Conservation (phyloP, 1,139 yeast genomes). For the Taphrina sp. region DNA sequence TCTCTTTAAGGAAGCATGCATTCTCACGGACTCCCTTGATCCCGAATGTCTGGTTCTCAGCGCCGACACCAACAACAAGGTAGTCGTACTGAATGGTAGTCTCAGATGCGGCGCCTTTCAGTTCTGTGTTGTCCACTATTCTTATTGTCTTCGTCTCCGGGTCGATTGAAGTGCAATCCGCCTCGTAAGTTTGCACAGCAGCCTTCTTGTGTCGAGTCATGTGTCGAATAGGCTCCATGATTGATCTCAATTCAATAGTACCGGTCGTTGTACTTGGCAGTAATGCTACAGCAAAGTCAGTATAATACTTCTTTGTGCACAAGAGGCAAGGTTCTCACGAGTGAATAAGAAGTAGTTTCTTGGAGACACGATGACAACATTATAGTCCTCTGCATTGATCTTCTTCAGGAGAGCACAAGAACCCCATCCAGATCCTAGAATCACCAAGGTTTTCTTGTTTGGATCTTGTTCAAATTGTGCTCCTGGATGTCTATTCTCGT, state of each 20-base stretch:
- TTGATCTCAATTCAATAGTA: constrained; percentile 84
- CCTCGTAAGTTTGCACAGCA: constrained; percentile 83
- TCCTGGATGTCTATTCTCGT: constrained; percentile 46
- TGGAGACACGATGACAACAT: constrained; percentile 87
- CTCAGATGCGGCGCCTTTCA: constrained; percentile 57
- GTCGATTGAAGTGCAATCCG: constrained; percentile 83
- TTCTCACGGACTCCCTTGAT: constrained; percentile 59
- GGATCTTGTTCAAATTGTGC: constrained; percentile 48
- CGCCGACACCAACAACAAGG: constrained; percentile 63
- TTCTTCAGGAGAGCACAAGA: constrained; percentile 67
- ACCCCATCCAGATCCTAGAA: constrained; percentile 96
- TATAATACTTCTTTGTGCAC: constrained; percentile 84
- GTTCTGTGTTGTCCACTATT: constrained; percentile 58
- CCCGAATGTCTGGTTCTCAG: constrained; percentile 63
- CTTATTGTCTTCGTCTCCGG: constrained; percentile 61
- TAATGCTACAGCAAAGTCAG: constrained; percentile 69
- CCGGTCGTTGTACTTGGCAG: constrained; percentile 94
- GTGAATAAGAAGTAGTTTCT: constrained; percentile 93
- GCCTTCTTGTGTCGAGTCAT: constrained; percentile 68
- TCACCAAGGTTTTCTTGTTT: constrained; percentile 81
- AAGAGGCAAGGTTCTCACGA: constrained; percentile 47
- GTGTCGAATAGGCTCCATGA: constrained; percentile 61
- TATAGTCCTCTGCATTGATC: constrained; percentile 80
- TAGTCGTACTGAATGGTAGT: constrained; percentile 61
- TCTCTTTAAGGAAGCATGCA: constrained; percentile 60